Evolutionary conservation across 2,329 filamentous ascomycete genomes (phyloP), one percentile per base, ranked within the genome.

Genomic region (Colletotrichum plurivorum): DNA sequence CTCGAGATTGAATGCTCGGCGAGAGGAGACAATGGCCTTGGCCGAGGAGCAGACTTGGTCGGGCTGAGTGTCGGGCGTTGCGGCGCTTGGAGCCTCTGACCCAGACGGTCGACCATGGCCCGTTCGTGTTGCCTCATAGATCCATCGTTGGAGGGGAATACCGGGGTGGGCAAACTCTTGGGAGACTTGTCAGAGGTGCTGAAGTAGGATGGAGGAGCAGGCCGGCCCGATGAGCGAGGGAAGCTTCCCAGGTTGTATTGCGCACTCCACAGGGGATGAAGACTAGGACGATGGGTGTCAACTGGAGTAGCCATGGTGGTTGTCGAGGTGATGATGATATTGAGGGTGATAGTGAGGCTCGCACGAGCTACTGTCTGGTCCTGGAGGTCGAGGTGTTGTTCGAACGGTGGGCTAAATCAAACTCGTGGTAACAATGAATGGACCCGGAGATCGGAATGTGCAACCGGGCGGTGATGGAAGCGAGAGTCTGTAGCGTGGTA

Each of bases 81-180:
- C 48, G 72, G 48, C 31, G 70, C 72, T 5, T 73, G 74, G 9
- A 70, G 70, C 58, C 73, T 75, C 56, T 74, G 74, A 39, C 80
- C 77, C 5, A 81, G 71, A 31, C 77, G 77, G 43, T 79, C 77
- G 12, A 81, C 72, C 67, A 82, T 71, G 6, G 77, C 76, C 48
- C 76, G 76, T 63, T 82, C 79, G 55, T 81, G 80, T 55, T 75
- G 75, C 54, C 78, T 77, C 76, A 81, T 79, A 8, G 73, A 68
- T 2, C 72, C 73, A 71, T 82, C 80, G 54, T 78, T 76, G 8
- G 75, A 73, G 10, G 76, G 73, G 49, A 81, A 76, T 16, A 82
- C 71, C 4, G 80, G 78, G 46, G 77, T 79, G 10, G 80, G 80
- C 20, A 80, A 68, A 18, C 64, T 71, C 55, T 72, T 77, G 20